Evolutionary conservation across 495 filamentous ascomycete species (phyloP), one percentile per base, ranked within the genome.

Genomic region (Penicillium diatomitis): DNA sequence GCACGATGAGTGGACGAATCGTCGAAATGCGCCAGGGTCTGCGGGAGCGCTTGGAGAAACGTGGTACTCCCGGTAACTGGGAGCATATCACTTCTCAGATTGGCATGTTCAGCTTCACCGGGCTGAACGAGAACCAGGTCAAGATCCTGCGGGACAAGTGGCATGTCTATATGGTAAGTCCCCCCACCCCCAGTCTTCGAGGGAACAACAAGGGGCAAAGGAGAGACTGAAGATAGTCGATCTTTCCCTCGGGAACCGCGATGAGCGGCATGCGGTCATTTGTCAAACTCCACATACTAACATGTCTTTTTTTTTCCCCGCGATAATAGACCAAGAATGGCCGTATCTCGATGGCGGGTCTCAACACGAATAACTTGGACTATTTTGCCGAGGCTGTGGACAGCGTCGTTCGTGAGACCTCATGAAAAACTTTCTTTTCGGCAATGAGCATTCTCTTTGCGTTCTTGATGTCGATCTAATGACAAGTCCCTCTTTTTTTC

Each of bases 21-120:
- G 87, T 83, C 47, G 79, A 81, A 57, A 97, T 96, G 92, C 81
- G 92, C 40, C 78, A 77, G 56, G 80, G 79, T 9, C 63, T 99
- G 54, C 74, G 86, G 9, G 65, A 67, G 47, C 87, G 90, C 56
- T 73, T 99, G 2, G 89, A 95, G 68, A 79, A 82, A 54, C 66
- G 63, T 37, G 83, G 79, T 3, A 96, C 92, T 1, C 90, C 91
- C 0, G 94, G 92, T 4, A 82, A 77, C 8, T 98, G 92, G 92
- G 85, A 88, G 49, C 92, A 99, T 68, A 95, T 99, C 63, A 95
- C 90, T 6, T 85, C 92, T 52, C 92, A 99, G 77, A 99, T 99
- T 66, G 92, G 92, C 59, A 99, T 99, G 92, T 99, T 99, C 71
- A 90, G 85, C 62, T 99, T 94, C 65, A 99, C 92, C 2, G 92